These are phyloP conservation scores for Malus sylvestris DNA, from an alignment of 306 rosid genomes.

Conservation along the genomic window DNA sequence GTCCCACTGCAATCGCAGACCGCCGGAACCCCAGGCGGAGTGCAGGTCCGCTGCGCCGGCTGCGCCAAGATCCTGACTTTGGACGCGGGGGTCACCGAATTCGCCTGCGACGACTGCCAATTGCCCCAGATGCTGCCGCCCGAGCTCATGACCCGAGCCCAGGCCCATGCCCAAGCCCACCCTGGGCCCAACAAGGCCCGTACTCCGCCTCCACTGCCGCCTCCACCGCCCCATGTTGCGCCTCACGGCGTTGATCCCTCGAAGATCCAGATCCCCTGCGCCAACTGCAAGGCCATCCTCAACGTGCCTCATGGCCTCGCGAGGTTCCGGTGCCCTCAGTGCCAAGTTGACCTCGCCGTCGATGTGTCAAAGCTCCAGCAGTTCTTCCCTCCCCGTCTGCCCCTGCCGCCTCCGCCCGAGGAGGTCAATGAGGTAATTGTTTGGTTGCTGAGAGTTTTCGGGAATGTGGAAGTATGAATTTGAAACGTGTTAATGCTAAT, in stretches of 20 bases:
- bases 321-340: conserved; percentile 81
- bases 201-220: conserved; percentile 12
- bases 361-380: conserved; percentile 52
- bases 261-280: conserved; percentile 97
- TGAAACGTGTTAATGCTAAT: background rate
- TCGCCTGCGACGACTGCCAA: conserved; percentile 71
- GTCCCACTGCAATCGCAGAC: conserved; percentile 23
- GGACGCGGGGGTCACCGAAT: conserved; percentile 67
- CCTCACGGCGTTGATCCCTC: conserved; percentile 94
- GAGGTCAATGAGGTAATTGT: conserved; percentile 53
- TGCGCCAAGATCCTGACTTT: conserved; percentile 74
- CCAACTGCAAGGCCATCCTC: conserved; percentile 81
- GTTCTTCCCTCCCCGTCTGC: conserved; percentile 18
- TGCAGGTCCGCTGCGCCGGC: conserved; percentile 95
- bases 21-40: conserved; percentile 25
- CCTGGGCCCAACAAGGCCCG: conserved; percentile 11
- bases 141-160: conserved; percentile 69
- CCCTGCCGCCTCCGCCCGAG: conserved; percentile 33
- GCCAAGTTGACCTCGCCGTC: conserved; percentile 79
- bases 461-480: background rate
- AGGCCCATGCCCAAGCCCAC: conserved; percentile 22
- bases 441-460: background rate
- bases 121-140: conserved; percentile 98
- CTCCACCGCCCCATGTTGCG: conserved; percentile 34
- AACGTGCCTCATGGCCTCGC: conserved; percentile 90